Evolutionary conservation across 371 early-diverging fungal genomes (phyloP), one percentile per base, ranked within the genome.

Genomic region (Lichtheimia corymbifera): DNA sequence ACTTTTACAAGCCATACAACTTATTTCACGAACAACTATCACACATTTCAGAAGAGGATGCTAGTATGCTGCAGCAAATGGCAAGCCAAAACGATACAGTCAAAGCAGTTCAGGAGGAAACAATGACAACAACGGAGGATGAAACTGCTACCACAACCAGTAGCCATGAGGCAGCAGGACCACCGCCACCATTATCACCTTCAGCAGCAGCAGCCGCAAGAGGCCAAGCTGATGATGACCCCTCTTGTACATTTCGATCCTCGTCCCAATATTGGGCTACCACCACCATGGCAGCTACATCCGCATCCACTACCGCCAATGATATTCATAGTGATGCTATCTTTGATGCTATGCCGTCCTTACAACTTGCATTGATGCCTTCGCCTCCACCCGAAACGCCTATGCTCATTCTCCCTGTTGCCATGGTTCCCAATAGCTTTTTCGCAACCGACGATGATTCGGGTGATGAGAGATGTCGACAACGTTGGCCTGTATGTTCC

Each of bases 41-140:
- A 2, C 64, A 68, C 43, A 68, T 68, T 30, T 64, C 64, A 4
- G 68, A 68, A 50, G 68, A 68, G 50, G 68, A 68, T 28, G 64
- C 61, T 9, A 66, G 62, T 25, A 61, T 61, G 61, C 18, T 66
- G 13, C 66, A 55, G 14, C 61, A 58, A 4, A 61, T 61, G 45
- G 53, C 62, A 9, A 61, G 62, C 14, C 53, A 51, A 27, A 18
- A 50, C 41, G 52, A 55, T 49, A 47, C 64, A 5, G 22, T 47
- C 47, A 47, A 47, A 47, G 15, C 60, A 24, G 20, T 54, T 49
- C 18, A 22, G 40, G 61, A 44, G 40, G n/a, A 17, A 42, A 42
- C 18, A 24, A 13, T 55, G 17, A 55, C 51, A 50, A 52, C 42
- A 50, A 52, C 42, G 17, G 20, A 30, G 50, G 35, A 35, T 35